Evolutionary conservation across 2,329 filamentous ascomycete species (phyloP).

Genomic region (Neonectria neomacrospora): DNA sequence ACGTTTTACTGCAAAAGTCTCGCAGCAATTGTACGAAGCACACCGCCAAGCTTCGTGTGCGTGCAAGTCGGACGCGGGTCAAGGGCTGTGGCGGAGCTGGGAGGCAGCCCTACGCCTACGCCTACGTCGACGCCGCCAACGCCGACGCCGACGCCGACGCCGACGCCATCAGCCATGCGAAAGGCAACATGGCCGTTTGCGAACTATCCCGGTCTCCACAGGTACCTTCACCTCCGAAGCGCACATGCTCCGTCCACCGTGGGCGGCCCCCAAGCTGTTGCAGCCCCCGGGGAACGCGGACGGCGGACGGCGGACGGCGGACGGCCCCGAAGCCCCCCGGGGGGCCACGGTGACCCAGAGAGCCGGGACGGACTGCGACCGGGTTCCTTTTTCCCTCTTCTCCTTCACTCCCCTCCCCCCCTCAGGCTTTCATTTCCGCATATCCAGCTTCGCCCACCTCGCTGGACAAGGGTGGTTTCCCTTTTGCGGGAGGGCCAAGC

Average conservation of each 20-base stretch:
- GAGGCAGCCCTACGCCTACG: constrained; percentile 22
- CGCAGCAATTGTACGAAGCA: too few species aligned
- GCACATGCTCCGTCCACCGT: constrained; percentile 9
- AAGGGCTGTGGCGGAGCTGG: neutral
- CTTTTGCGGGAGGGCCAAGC: constrained; percentile 14
- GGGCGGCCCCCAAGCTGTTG: constrained; percentile 16
- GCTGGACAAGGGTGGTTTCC: neutral
- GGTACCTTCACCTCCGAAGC: constrained; percentile 6
- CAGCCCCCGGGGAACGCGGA: constrained; percentile 1
- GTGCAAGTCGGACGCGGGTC: neutral
- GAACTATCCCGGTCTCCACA: constrained; percentile 13
- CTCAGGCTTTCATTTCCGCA: constrained; percentile 17
- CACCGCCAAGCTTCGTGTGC: neutral
- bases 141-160: constrained; percentile 7
- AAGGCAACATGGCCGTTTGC: constrained; percentile 20
- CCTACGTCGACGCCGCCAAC: constrained; percentile 18
- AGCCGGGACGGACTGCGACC: constrained; percentile 16
- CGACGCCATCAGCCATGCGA: constrained; percentile 6
- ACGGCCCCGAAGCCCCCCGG: constrained; percentile 5
- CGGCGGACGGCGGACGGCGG: constrained; percentile 5
- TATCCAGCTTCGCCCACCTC: constrained; percentile 10
- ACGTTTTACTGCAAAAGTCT: too few species aligned
- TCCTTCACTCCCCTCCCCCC: neutral
- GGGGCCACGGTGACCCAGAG: constrained; percentile 24
- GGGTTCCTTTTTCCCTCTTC: neutral